These are phyloP conservation scores for Boletus subcaerulescens DNA, from an alignment of 768 basidiomycete genomes.

Conservation along the genomic window DNA sequence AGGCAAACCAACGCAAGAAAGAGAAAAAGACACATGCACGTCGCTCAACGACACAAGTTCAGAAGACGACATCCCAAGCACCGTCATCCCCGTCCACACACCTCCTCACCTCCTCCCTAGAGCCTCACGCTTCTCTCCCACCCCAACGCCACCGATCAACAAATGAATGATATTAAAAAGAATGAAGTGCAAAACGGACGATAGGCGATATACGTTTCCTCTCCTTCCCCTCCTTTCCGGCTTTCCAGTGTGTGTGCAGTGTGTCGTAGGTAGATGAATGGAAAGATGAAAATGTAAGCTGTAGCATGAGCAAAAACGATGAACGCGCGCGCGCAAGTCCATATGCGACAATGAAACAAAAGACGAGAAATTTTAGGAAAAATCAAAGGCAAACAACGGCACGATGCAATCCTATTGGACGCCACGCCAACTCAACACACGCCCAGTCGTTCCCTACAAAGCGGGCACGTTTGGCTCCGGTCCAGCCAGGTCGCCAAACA, in stretches of 20 bases:
- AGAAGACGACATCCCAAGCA: no score
- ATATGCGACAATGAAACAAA: slow-evolving; percentile 6
- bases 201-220: slow-evolving; percentile 8
- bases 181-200: slow-evolving; percentile 18
- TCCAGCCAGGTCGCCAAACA: slow-evolving; percentile 64
- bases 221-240: neutral
- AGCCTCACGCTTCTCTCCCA: neutral
- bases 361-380: neutral
- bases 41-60: slow-evolving; percentile 9
- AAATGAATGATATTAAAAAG: slow-evolving; percentile 31
- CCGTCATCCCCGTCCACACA: no score
- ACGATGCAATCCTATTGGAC: neutral
- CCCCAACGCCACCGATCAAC: slow-evolving; percentile 3
- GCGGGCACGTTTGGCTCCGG: slow-evolving; percentile 58
- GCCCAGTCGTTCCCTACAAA: slow-evolving; percentile 53
- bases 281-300: slow-evolving; percentile 6
- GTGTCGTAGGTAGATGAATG: slow-evolving; percentile 6
- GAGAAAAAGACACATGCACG: neutral
- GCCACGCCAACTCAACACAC: slow-evolving; percentile 15
- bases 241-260: neutral
- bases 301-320: slow-evolving; percentile 10
- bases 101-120: no score
- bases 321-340: slow-evolving; percentile 10
- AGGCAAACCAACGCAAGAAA: no score
- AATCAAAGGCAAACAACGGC: neutral